Evolutionary conservation across 129 eudicot genomes (phyloP).

Genomic region (Oenanthe sinensis): DNA sequence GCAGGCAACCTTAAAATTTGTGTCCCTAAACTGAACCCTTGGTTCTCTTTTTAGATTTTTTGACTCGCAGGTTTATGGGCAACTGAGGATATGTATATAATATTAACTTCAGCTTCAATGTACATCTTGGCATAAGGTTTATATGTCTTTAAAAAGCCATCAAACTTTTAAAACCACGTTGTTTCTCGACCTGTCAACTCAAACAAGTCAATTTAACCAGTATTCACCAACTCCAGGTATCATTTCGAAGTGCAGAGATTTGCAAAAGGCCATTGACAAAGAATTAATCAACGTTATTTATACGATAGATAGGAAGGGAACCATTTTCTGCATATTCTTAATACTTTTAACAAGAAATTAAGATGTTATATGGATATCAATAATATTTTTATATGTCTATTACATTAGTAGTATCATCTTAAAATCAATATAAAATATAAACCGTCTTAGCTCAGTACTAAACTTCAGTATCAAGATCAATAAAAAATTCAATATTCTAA

Average conservation of each 20-base stretch:
- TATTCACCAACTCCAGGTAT: neutral
- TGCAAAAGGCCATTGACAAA: neutral
- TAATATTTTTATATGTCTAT: no score
- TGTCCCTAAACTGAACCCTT: neutral
- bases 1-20: neutral
- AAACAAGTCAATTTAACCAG: neutral
- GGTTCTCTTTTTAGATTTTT: neutral
- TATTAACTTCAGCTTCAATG: neutral
- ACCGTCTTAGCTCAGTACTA: neutral
- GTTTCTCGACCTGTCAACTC: neutral
- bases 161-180: neutral
- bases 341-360: neutral
- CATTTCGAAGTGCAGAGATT: neutral
- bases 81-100: neutral
- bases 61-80: neutral
- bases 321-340: neutral
- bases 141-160: neutral
- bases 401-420: no score
- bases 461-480: neutral
- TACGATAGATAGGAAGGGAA: neutral
- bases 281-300: neutral
- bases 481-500: no score
- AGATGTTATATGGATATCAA: neutral
- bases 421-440: neutral
- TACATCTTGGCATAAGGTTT: neutral